Percentiles rank a stretch among this genome's conserved stretches.
phyloP scores from a whole-genome alignment of 2,329 filamentous ascomycete genomes.

The Monosporascus sp. region DNA sequence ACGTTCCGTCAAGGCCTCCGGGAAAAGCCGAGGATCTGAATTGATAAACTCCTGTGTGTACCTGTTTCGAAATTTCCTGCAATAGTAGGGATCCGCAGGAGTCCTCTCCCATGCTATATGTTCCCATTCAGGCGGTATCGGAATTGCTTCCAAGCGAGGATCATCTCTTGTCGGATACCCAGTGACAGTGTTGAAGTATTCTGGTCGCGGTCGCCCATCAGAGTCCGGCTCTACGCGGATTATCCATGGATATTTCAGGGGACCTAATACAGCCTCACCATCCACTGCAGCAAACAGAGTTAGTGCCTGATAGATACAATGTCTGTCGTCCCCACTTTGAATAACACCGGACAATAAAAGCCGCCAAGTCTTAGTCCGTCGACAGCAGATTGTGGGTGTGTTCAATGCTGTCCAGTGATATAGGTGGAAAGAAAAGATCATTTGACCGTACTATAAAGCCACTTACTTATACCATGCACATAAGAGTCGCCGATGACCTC shows the following conservation, averaged over 20 bases:
- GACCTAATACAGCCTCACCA: constrained; percentile 12
- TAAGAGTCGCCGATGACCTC: constrained; percentile 13
- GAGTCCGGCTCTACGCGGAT: not conserved
- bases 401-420: constrained; percentile 1
- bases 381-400: too few species aligned
- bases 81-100: constrained; percentile 6
- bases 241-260: constrained; percentile 1
- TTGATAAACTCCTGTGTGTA: constrained; percentile 11
- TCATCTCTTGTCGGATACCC: not conserved
- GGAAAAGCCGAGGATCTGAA: constrained; percentile 14
- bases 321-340: too few species aligned
- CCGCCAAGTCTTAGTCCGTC: too few species aligned
- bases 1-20: constrained; percentile 7
- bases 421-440: not conserved
- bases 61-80: constrained; percentile 8
- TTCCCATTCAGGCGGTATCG: constrained; percentile 10
- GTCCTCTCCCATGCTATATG: constrained; percentile 7
- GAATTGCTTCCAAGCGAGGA: constrained; percentile 6
- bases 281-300: constrained; percentile 3
- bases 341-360: too few species aligned
- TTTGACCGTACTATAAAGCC: not conserved
- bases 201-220: not conserved
- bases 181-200: constrained; percentile 3
- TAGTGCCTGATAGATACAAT: not conserved
- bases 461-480: not conserved